Conservation (phyloP, 1,284 basidiomycete species). For the Microbotryomycetes sp. region DNA sequence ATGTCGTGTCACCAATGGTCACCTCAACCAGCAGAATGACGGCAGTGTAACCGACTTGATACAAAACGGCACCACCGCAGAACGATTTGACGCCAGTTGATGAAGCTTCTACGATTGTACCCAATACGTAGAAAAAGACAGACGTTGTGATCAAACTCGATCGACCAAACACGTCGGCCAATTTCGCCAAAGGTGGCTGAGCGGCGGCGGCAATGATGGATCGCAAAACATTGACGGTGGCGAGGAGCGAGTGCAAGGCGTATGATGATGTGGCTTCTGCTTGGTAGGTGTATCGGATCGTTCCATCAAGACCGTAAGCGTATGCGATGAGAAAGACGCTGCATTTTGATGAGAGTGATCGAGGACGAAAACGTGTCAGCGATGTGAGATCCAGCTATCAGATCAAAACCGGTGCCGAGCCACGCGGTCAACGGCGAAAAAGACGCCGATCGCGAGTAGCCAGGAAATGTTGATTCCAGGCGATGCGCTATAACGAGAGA, state of each 20-base stretch:
- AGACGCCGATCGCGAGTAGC: not conserved
- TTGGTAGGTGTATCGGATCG: conserved; percentile 38
- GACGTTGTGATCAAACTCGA: conserved; percentile 41
- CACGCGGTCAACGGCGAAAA: not conserved
- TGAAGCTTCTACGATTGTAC: conserved; percentile 44
- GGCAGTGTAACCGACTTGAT: conserved; percentile 38
- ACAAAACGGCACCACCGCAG: conserved; percentile 42
- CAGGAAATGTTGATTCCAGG: not conserved
- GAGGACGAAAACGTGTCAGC: no score
- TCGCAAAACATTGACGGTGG: conserved; percentile 42
- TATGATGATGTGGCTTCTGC: conserved; percentile 28
- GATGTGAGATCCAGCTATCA: not conserved
- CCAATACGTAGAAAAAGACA: conserved; percentile 42
- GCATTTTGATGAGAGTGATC: no score
- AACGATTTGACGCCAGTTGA: conserved; percentile 40
- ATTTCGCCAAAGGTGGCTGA: conserved; percentile 41
- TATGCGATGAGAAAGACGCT: conserved; percentile 37
- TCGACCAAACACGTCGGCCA: conserved; percentile 45
- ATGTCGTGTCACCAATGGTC: conserved; percentile 46
- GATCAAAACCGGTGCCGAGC: not conserved
- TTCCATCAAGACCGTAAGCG: conserved; percentile 42
- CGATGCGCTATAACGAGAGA: not conserved
- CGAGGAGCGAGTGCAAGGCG: conserved; percentile 36
- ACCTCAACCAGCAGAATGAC: conserved; percentile 44
- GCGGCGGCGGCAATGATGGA: conserved; percentile 23